Base-by-base conservation (phyloP, 2,329 filamentous ascomycete genomes). In the Cadophora gregata region DNA sequence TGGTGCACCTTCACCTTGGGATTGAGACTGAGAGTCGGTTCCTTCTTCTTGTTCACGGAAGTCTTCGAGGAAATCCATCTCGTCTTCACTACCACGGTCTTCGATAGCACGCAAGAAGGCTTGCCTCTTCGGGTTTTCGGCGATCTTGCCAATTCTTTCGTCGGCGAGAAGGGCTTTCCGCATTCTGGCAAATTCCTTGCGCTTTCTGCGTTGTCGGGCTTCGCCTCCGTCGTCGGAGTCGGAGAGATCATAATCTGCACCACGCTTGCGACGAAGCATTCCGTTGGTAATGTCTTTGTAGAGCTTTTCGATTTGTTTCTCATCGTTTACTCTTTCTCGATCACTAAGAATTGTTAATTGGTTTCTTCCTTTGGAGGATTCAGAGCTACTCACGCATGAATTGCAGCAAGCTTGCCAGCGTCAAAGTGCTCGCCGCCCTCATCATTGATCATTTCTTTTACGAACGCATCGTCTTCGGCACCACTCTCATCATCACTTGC, bases 271-370 rank as follows among this genome's bases (percentile, higher is more conserved):
- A 12, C 94, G 90, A 59, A 99, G 85, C 78, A 89, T 90, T 60
- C 96, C 96, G 14, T 91, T 96, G 4, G 93, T 96, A 74, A 99
- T 90, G 76, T 98, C 95, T 73, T 92, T 94, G 84, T 96, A 93
- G 61, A 99, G 86, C 81, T 96, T 96, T 74, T 94, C 91, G 16
- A 97, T 90, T 71, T 92, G 88, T 73, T 95, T 93, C 78, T 97
- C 93, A 74, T 98, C 93, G 45, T 87, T 87, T 45, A 85, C 88
- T 68, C 93, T 90, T 74, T 95, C 90, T 61, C 91, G 91, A 72
- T 96, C 90, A 36, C 92, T 95, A 73, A 33, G 24, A 16, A 45
- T 3, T 33, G 60, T 69, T 68, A 71, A 65, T 50, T 55, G 33
- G 19, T 10, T 31, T 25, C 8, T 7, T n/a, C 16, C 12, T 31